Base-by-base conservation (phyloP, 495 filamentous ascomycete species). In the Tuber calosporum region DNA sequence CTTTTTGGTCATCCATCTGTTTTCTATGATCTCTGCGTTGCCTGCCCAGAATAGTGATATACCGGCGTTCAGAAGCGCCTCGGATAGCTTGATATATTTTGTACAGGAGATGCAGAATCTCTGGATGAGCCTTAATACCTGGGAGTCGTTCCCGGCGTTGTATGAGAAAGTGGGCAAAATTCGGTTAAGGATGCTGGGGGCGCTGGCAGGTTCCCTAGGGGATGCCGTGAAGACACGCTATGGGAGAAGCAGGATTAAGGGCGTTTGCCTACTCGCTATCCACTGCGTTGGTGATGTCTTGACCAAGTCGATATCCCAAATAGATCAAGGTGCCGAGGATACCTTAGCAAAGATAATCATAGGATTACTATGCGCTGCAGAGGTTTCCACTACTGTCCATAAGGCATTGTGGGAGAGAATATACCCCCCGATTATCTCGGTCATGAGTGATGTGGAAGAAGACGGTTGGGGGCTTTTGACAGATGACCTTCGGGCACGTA, bases 81-180 rank as follows among this genome's bases (percentile, higher is more conserved):
- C 66, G 26, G 80, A 79, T 69, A 74, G 70, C 62, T 72, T 73
- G 39, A 71, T 79, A 62, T 75, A 70, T 69, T 74, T 75, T 66
- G 71, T 75, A 37, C 77, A 79, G 48, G 74, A 69, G 5, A 70
- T 79, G 53, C 76, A 80, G 20, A 81, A 75, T 43, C 48, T 81
- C 41, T 81, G 80, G 80, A 70, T 67, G 37, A 70, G 70, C 30
- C 45, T 81, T 41, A 53, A 69, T 45, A 66, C 74, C 30, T 81
- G 80, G 80, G 80, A 81, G 39, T 73, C 76, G 6, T 40, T 81
- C 42, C 80, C 76, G 36, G 73, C 72, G 19, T 69, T 81, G 34
- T 72, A 73, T 62, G 70, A 77, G 38, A 77, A 69, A 34, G 48
- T 73, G 26, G 67, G 41, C 42, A 30, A 42, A 30, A 75, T 81